Evolutionary conservation across 495 filamentous ascomycete genomes (phyloP).

Genomic region (Hypomontagnella submonticulosa): DNA sequence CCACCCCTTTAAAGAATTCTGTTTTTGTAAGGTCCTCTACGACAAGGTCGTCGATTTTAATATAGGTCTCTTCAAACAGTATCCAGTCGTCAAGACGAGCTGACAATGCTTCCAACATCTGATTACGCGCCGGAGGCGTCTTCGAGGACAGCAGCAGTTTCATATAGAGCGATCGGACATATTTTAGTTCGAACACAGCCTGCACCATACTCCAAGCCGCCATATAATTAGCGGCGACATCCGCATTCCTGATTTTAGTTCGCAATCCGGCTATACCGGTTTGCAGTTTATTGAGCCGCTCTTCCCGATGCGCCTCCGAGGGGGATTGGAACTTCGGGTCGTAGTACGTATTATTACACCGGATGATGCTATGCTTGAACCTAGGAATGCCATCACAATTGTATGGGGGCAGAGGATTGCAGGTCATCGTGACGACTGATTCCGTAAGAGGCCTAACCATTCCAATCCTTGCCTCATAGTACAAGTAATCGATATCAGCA

Average conservation of each 20-base stretch:
- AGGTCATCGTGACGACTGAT: slow-evolving; percentile 28
- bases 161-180: slow-evolving; percentile 29
- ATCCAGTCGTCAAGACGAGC: slow-evolving; percentile 40
- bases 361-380: too few relatives aligned
- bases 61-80: slow-evolving; percentile 28
- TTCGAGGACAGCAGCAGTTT: slow-evolving; percentile 16
- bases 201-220: slow-evolving; percentile 8
- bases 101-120: slow-evolving; percentile 1
- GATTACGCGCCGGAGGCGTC: background rate
- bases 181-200: slow-evolving; percentile 16
- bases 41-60: slow-evolving; percentile 9
- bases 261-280: slow-evolving; percentile 4
- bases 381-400: too few relatives aligned
- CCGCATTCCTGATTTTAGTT: background rate
- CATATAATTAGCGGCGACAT: slow-evolving; percentile 1
- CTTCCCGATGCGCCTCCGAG: too few relatives aligned
- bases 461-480: slow-evolving; percentile 8
- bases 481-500: slow-evolving; percentile 28
- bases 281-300: too few relatives aligned
- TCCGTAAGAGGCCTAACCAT: background rate
- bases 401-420: too few relatives aligned
- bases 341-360: too few relatives aligned
- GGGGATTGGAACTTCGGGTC: too few relatives aligned
- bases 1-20: background rate
- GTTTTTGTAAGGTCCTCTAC: background rate